Base-by-base conservation (phyloP, 2,329 filamentous ascomycete genomes). In the Diaporthe citriasiana region DNA sequence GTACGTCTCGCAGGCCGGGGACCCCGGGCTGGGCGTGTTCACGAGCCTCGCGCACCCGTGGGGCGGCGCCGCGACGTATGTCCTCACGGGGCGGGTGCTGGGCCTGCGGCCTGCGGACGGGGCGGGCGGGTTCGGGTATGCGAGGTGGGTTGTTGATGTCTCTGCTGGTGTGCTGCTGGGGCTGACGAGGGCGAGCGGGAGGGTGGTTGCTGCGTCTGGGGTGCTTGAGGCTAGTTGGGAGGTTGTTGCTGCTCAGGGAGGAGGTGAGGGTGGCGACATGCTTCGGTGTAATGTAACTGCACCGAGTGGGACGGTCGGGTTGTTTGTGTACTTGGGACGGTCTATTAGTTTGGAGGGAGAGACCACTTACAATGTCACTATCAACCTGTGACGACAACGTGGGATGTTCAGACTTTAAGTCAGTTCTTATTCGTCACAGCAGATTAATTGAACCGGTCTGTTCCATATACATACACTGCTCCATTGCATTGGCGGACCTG, bases 41-140 rank as follows among this genome's bases (percentile, higher is more conserved):
- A 88, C 86, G 1, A 84, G 82, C 55, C 77, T 85, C 1, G 78
- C 80, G 1, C 85, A 87, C 74, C 84, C 85, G 0, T 87, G 85
- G 85, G 83, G 84, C 42, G 84, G 82, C 0, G 85, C 84, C 8
- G 82, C 85, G 2, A 86, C 85, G 10, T 87, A 86, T 59, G 76
- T 87, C 3, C 71, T 87, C 19, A 85, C 79, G 2, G 81, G 83
- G 50, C 83, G 80, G 75, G 78, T 80, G 63, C 45, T 66, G 22
- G 63, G 63, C 1, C 3, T 66, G 22, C 22, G 63, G 30, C 63
- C 45, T 1, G 45, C 63, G 12, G 60, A 38, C 9, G 45, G 45
- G 8, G 22, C 17, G 1, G 45, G 3, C 45, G 63, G 63, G 1
- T 27, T 51, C 5, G 63, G 45, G 7, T 51, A 66, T 5, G 45